Conservation (phyloP, 306 rosid genomes). For the Crotalaria pallida region DNA sequence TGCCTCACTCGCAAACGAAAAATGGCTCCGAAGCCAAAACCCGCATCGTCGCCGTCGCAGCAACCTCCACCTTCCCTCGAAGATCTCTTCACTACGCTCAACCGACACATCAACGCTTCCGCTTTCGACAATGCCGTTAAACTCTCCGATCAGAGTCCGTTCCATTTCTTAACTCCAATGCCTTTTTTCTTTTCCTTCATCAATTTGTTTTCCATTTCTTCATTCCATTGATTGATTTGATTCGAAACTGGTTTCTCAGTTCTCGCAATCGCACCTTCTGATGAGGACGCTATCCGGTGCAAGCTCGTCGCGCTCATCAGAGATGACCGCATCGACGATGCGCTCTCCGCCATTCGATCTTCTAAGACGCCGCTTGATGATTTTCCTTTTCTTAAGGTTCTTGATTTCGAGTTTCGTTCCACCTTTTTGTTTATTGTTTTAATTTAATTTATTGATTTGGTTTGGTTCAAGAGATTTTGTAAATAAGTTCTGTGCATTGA, state of each 20-base stretch:
- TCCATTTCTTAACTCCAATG: neutral
- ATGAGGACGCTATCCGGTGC: constrained; percentile 85
- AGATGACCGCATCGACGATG: constrained; percentile 55
- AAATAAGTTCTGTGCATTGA: neutral
- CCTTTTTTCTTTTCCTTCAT: neutral
- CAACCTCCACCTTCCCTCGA: constrained; percentile 65
- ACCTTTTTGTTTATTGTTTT: no score
- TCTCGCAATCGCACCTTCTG: constrained; percentile 61
- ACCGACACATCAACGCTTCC: constrained; percentile 59
- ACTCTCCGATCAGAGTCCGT: constrained; percentile 81
- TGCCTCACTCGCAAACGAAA: neutral
- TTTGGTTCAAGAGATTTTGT: neutral
- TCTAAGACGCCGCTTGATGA: constrained; percentile 35
- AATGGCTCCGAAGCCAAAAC: constrained; percentile 85
- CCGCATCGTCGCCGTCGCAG: constrained; percentile 36
- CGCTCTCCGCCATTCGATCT: constrained; percentile 59
- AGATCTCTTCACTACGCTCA: constrained; percentile 78
- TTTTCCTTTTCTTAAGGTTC: constrained; percentile 67
- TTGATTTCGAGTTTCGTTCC: neutral
- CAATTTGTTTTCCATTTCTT: neutral
- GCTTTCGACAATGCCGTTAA: constrained; percentile 63
- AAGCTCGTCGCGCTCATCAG: constrained; percentile 75
- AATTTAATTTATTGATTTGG: neutral
- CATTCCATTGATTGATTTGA: neutral
- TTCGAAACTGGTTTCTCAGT: constrained; percentile 36